A percentile compares a stretch with the other conserved stretches of the same genome.
Evolutionary conservation across 305 asterid genomes (phyloP).

Genomic region (Euphrasia arctica): DNA sequence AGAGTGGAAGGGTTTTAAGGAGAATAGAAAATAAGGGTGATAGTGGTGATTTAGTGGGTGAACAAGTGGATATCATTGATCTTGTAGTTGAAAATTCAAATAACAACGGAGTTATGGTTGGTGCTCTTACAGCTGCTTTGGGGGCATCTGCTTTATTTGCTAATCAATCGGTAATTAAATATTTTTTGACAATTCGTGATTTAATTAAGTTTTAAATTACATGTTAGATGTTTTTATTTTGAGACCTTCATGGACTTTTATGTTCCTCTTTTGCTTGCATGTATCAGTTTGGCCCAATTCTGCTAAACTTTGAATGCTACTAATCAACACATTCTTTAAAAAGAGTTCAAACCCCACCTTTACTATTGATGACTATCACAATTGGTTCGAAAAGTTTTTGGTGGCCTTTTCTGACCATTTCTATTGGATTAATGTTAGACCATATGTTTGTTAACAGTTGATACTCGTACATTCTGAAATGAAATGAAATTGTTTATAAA

Average conservation of each 20-base stretch:
- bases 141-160: conserved; percentile 91
- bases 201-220: not conserved
- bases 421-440: conserved; percentile 6
- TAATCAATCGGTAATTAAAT: conserved; percentile 56
- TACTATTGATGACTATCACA: conserved; percentile 14
- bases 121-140: conserved; percentile 94
- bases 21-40: conserved; percentile 25
- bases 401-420: conserved; percentile 14
- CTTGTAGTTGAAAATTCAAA: conserved; percentile 37
- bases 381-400: not conserved
- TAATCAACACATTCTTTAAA: conserved; percentile 7
- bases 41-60: conserved; percentile 28
- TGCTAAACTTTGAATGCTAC: conserved; percentile 10
- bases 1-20: conserved; percentile 26
- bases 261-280: conserved; percentile 14
- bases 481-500: not conserved
- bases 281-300: conserved; percentile 6
- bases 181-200: conserved; percentile 11
- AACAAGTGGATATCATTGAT: conserved; percentile 33
- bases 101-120: conserved; percentile 51
- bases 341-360: not conserved
- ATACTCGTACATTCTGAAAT: conserved; percentile 10
- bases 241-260: conserved; percentile 27
- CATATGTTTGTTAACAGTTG: conserved; percentile 15
- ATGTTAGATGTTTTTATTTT: conserved; percentile 22